phyloP scores from a whole-genome alignment of 2,329 filamentous ascomycete genomes.

The Byssothecium circinans region DNA sequence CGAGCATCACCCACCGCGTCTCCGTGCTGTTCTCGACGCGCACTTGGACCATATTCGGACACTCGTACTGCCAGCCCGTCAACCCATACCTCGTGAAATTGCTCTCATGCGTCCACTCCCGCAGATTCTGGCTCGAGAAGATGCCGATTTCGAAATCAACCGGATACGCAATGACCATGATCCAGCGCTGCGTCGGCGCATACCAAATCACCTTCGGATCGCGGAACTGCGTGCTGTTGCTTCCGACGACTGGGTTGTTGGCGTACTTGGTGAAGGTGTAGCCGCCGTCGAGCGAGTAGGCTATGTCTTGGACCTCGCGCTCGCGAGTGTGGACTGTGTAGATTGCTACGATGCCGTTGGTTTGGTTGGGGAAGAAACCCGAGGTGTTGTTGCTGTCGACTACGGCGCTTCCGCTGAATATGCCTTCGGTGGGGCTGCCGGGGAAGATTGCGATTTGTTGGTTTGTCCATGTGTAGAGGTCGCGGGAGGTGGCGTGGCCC shows the following conservation, averaged over 20 bases:
- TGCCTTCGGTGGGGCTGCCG: constrained; percentile 56
- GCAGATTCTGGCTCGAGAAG: constrained; percentile 62
- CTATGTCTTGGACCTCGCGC: constrained; percentile 60
- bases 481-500: constrained; percentile 65
- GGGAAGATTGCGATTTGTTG: constrained; percentile 65
- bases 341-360: constrained; percentile 65
- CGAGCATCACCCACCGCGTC: constrained; percentile 49
- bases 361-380: constrained; percentile 64
- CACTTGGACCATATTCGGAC: constrained; percentile 63
- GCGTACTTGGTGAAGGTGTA: constrained; percentile 64
- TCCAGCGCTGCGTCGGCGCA: constrained; percentile 52
- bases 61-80: constrained; percentile 63
- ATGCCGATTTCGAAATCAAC: constrained; percentile 62
- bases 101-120: constrained; percentile 59
- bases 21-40: constrained; percentile 51
- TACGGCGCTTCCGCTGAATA: constrained; percentile 59
- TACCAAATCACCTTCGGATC: constrained; percentile 68
- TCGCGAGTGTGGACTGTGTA: constrained; percentile 53
- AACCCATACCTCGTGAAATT: constrained; percentile 60
- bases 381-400: constrained; percentile 66
- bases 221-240: constrained; percentile 60
- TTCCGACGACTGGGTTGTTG: constrained; percentile 62
- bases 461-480: constrained; percentile 67
- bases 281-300: constrained; percentile 64
- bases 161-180: constrained; percentile 59